These are phyloP conservation scores for Capsella bursapastoris DNA, from an alignment of 345 rosid species.

Conservation along the genomic window DNA sequence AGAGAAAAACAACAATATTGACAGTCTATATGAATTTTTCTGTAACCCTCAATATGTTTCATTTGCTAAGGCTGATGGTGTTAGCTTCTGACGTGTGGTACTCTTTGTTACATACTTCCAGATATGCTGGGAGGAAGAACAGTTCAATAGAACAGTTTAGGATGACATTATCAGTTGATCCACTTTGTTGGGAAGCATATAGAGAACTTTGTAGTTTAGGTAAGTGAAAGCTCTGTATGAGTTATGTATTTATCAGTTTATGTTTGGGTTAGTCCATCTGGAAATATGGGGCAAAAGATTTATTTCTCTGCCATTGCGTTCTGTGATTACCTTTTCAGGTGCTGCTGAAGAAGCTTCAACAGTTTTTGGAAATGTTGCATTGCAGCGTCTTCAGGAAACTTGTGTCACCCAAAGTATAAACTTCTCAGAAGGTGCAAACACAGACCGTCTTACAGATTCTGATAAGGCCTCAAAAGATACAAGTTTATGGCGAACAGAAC, in stretches of 20 bases:
- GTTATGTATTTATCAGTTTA: conserved; percentile 7
- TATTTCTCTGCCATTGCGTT: neutral
- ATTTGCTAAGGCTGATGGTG: conserved; percentile 6
- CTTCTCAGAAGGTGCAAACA: conserved; percentile 41
- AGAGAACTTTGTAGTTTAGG: conserved; percentile 88
- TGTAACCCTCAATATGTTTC: conserved; percentile 3
- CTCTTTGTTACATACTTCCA: conserved; percentile 41
- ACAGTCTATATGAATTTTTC: neutral
- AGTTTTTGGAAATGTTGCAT: conserved; percentile 70
- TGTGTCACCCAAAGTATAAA: conserved; percentile 47
- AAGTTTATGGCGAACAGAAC: conserved; percentile 57
- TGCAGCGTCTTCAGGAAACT: conserved; percentile 64
- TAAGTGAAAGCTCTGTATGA: conserved; percentile 42
- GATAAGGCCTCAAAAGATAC: conserved; percentile 53
- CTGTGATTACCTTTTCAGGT: conserved; percentile 52
- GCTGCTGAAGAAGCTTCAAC: conserved; percentile 79
- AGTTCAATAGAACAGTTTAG: conserved; percentile 74
- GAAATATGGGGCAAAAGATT: conserved; percentile 11
- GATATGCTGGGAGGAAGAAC: conserved; percentile 74
- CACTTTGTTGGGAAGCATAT: conserved; percentile 90
- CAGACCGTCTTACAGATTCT: conserved; percentile 48
- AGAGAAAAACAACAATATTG: neutral
- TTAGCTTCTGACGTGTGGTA: conserved; percentile 23
- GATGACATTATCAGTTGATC: conserved; percentile 80
- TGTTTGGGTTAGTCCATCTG: conserved; percentile 2